These are phyloP conservation scores for Populus davidiana DNA, from an alignment of 345 rosid genomes.

Conservation along the genomic window DNA sequence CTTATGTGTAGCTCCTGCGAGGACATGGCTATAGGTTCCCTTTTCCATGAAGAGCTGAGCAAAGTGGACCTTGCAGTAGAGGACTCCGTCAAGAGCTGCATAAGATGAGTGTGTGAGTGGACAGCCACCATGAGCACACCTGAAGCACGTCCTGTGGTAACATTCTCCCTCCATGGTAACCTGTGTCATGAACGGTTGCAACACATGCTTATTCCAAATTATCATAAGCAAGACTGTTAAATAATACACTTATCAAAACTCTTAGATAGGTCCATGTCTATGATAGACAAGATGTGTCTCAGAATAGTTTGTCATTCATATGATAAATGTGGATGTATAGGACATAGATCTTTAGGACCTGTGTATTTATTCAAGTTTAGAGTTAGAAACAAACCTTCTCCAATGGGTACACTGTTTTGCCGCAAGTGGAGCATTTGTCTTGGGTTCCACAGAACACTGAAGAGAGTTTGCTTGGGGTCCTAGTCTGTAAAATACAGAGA, in stretches of 20 bases:
- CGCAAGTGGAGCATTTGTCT: constrained; percentile 71
- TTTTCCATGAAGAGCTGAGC: constrained; percentile 87
- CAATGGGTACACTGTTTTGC: constrained; percentile 74
- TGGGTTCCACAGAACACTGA: constrained; percentile 75
- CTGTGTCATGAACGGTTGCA: constrained; percentile 24
- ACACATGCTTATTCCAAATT: background rate
- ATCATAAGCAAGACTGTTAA: background rate
- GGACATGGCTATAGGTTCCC: constrained; percentile 84
- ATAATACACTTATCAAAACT: background rate
- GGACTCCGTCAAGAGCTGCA: constrained; percentile 70
- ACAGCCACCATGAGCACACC: constrained; percentile 79
- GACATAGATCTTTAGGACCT: background rate
- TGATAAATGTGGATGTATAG: background rate
- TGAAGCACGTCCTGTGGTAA: constrained; percentile 88
- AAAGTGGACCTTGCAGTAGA: constrained; percentile 87
- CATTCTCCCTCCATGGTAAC: constrained; percentile 80
- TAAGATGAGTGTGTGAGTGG: constrained; percentile 65
- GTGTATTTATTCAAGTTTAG: background rate
- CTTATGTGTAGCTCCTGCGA: constrained; percentile 62
- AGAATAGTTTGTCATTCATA: background rate
- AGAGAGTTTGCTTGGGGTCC: constrained; percentile 69
- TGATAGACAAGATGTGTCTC: background rate
- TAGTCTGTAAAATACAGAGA: constrained; percentile 38
- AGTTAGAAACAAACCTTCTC: constrained; percentile 55
- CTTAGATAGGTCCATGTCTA: background rate